Conservation (phyloP, 257 asterid species). For the Solanum neorickii region DNA sequence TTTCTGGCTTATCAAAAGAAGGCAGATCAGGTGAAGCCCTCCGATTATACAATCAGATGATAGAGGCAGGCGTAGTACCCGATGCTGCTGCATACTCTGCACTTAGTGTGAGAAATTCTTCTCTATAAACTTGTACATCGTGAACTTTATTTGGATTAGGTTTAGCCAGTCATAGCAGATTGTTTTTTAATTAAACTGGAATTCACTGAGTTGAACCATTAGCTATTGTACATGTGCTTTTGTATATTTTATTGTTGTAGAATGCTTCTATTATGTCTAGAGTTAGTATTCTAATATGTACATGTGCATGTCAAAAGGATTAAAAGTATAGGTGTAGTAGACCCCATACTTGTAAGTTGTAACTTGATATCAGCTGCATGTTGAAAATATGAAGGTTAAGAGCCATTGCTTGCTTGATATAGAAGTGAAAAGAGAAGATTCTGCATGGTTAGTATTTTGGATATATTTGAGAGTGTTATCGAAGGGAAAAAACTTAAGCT, state of each 20-base stretch:
- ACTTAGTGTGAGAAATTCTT: conserved; percentile 14
- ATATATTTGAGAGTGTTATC: neutral
- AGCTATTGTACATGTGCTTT: neutral
- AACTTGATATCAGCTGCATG: neutral
- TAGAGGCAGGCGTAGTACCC: conserved; percentile 43
- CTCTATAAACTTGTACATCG: neutral
- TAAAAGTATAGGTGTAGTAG: neutral
- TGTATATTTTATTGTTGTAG: neutral
- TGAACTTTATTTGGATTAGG: neutral
- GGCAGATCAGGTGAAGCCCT: conserved; percentile 80
- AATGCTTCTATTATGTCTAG: neutral
- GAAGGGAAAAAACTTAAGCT: neutral
- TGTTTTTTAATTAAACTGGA: neutral
- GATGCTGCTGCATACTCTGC: conserved; percentile 57
- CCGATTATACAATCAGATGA: conserved; percentile 68
- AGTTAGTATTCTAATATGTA: neutral
- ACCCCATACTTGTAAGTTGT: neutral
- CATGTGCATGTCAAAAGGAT: neutral
- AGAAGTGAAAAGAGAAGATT: neutral
- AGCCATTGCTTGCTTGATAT: neutral
- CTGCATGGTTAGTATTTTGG: conserved; percentile 3
- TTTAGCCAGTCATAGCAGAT: neutral
- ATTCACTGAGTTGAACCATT: neutral
- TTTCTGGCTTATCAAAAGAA: conserved; percentile 53
- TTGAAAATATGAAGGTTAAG: neutral